These are phyloP conservation scores for rapeseed (Brassica napus) DNA, from an alignment of 345 rosid genomes.

Conservation along the genomic window Da-Ae NC_063438.1:23234001-23234500, in stretches of 20 bases:
- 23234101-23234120: conserved; percentile 13
- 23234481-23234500: conserved; percentile 40
- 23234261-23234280: conserved; percentile 31
- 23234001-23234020: neutral
- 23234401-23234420: conserved; percentile 35
- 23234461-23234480: conserved; percentile 27
- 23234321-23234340: conserved; percentile 37
- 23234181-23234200: conserved; percentile 38
- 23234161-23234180: conserved; percentile 23
- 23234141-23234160: conserved; percentile 34
- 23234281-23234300: conserved; percentile 34
- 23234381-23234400: conserved; percentile 31
- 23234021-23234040: conserved; percentile 1
- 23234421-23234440: conserved; percentile 37
- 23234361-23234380: conserved; percentile 36
- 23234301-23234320: conserved; percentile 26
- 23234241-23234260: conserved; percentile 31
- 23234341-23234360: conserved; percentile 31
- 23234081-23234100: neutral
- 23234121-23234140: conserved; percentile 39
- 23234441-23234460: conserved; percentile 21
- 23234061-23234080: neutral
- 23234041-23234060: conserved; percentile 6
- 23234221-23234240: conserved; percentile 26
- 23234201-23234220: conserved; percentile 40